Conservation (phyloP, 495 filamentous ascomycete genomes). For the Aspergillus indologenus region DNA sequence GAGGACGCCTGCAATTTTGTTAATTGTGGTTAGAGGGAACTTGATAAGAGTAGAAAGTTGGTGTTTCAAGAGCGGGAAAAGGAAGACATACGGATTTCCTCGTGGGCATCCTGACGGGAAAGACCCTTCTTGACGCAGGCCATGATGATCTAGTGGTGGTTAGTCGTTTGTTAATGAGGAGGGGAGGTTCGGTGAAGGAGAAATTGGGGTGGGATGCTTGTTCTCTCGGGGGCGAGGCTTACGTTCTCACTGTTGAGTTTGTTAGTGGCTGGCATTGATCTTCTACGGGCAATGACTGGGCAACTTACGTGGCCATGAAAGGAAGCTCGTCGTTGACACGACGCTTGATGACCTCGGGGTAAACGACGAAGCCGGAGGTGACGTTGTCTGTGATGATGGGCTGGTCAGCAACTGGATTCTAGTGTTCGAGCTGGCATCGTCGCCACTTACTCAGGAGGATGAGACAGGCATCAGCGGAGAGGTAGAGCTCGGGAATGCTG, state of each 20-base stretch:
- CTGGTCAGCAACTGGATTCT: not conserved
- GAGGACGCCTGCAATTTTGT: constrained; percentile 62
- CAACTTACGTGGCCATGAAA: constrained; percentile 75
- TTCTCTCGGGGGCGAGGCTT: constrained; percentile 11
- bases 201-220: not conserved
- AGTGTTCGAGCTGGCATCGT: not conserved
- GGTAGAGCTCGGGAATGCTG: constrained; percentile 76
- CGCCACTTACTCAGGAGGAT: constrained; percentile 55
- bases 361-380: constrained; percentile 77
- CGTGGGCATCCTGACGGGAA: constrained; percentile 87
- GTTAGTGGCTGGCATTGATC: constrained; percentile 18
- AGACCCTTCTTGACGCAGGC: constrained; percentile 69
- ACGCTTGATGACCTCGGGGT: constrained; percentile 70
- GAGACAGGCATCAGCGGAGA: constrained; percentile 78
- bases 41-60: constrained; percentile 3
- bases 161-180: constrained; percentile 11
- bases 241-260: constrained; percentile 38
- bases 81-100: constrained; percentile 60
- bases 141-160: constrained; percentile 70
- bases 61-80: not conserved
- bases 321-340: constrained; percentile 77
- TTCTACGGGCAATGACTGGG: not conserved
- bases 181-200: not conserved
- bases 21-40: not conserved
- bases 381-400: constrained; percentile 61